Evolutionary conservation across 352 stramenopile genomes (phyloP), one percentile per base, ranked within the genome.

Genomic region (Phytopythium oedochilum): DNA sequence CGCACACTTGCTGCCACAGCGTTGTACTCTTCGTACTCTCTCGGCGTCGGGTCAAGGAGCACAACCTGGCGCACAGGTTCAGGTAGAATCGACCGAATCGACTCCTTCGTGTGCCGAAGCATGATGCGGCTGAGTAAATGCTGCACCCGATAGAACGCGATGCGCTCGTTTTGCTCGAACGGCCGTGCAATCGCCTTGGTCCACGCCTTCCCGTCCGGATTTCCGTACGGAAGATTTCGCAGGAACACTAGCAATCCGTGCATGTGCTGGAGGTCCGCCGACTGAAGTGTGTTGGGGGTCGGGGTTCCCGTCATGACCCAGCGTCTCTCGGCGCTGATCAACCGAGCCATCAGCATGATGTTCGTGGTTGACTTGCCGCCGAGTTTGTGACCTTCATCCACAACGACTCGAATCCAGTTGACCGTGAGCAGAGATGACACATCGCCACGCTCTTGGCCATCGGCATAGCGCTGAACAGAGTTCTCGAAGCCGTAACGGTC

Each of bases 291-390:
- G 55, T 96, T 95, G 35, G 89, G 87, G 12, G 95, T 98, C 17
- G 96, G 96, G 18, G 96, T 99, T 45, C 96, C 96, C 4, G 94
- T 99, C 95, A 99, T 98, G n/a, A 97, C 86, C 96, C 96, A 99
- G 17, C 92, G 73, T 53, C 89, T 83, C 51, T 97, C 76, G 1
- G 88, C 86, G 36, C 70, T 83, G 8, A 98, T 59, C 23, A 91
- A 49, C 25, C 82, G 66, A 9, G 96, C 88, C 58, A 97, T 88
- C 10, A 83, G 61, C 63, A 94, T 94, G 22, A 94, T 71, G 53
- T 84, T 75, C 3, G 73, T 81, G 39, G 74, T 63, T 22, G 70
- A 73, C 29, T 74, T 77, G 7, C 79, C 78, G 22, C 89, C 91
- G 8, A 98, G 61, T 58, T 97, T 96, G 66, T 98, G 95, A 10